Conservation (phyloP, 2,329 filamentous ascomycete genomes). For the Xylariomycetidae sp. region DNA sequence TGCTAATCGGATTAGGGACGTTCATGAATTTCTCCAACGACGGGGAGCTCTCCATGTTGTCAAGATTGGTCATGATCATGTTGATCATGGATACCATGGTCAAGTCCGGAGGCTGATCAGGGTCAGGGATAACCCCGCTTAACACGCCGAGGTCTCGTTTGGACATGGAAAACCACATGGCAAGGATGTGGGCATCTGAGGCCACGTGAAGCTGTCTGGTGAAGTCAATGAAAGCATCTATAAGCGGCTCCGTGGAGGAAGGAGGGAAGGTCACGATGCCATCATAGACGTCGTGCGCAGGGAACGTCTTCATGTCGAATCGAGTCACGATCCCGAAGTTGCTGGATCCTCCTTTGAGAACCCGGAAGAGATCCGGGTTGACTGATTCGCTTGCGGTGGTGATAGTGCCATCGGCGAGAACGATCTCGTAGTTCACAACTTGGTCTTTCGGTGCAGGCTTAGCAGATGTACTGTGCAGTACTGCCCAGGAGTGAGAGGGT, state of each 20-base stretch:
- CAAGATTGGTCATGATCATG: constrained; percentile 4
- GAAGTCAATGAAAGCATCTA: constrained; percentile 2
- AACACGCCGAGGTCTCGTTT: constrained; percentile 2
- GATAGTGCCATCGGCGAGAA: constrained; percentile 4
- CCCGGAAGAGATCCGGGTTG: constrained; percentile 6
- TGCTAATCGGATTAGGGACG: constrained; percentile 1
- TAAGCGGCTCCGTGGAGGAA: background rate
- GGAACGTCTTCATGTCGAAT: constrained; percentile 8
- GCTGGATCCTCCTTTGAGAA: constrained; percentile 7
- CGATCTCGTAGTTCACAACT: constrained; percentile 8
- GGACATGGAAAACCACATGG: constrained; percentile 3
- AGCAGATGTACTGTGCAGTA: background rate
- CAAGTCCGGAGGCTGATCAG: constrained; percentile 4
- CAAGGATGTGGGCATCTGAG: constrained; percentile 3
- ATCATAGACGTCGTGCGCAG: constrained; percentile 2
- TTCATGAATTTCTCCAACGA: constrained; percentile 4
- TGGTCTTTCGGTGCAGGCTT: constrained; percentile 1
- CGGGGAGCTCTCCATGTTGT: constrained; percentile 1
- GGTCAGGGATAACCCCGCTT: constrained; percentile 2
- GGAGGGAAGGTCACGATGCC: background rate
- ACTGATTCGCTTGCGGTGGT: constrained; percentile 5
- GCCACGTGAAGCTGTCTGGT: background rate
- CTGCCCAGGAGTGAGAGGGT: background rate
- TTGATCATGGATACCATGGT: constrained; percentile 2
- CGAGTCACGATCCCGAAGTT: constrained; percentile 11